These are phyloP conservation scores for Anastatica hierochuntica DNA, from an alignment of 345 rosid genomes.

Conservation along the genomic window DNA sequence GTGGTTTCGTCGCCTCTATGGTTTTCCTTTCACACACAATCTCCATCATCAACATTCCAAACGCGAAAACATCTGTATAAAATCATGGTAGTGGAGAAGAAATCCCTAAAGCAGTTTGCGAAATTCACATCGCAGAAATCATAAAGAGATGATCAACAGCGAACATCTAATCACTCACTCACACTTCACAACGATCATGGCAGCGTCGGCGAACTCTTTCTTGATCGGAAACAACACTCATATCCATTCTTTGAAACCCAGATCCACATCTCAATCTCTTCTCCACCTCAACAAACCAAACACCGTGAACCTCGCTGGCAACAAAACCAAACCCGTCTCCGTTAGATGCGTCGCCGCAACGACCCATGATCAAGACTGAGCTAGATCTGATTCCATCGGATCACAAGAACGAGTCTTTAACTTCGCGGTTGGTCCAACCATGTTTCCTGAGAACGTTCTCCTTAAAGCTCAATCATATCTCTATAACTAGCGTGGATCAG, in stretches of 20 bases:
- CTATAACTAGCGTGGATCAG: constrained; percentile 76
- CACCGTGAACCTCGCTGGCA: constrained; percentile 13
- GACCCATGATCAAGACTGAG: constrained; percentile 23
- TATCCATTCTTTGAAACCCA: constrained; percentile 6
- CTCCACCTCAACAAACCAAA: constrained; percentile 13
- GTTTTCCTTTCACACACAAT: constrained; percentile 38
- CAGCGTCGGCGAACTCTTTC: constrained; percentile 32
- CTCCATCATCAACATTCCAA: constrained; percentile 39
- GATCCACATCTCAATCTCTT: constrained; percentile 14
- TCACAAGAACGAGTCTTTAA: constrained; percentile 56
- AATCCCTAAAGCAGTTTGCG: too few species aligned
- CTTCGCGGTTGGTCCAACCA: constrained; percentile 92
- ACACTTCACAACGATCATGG: too few species aligned
- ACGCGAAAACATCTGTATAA: constrained; percentile 36
- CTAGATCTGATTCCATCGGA: too few species aligned
- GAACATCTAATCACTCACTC: too few species aligned
- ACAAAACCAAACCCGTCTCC: constrained; percentile 18
- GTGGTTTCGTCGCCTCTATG: constrained; percentile 17
- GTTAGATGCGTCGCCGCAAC: constrained; percentile 32
- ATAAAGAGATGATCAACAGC: too few species aligned
- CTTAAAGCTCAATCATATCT: constrained; percentile 72
- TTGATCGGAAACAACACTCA: constrained; percentile 29
- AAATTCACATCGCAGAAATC: too few species aligned
- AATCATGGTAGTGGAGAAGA: too few species aligned
- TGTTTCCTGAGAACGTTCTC: constrained; percentile 62